phyloP scores from a whole-genome alignment of 2,329 filamentous ascomycete species.

The Fusarium decemcellulare region DNA sequence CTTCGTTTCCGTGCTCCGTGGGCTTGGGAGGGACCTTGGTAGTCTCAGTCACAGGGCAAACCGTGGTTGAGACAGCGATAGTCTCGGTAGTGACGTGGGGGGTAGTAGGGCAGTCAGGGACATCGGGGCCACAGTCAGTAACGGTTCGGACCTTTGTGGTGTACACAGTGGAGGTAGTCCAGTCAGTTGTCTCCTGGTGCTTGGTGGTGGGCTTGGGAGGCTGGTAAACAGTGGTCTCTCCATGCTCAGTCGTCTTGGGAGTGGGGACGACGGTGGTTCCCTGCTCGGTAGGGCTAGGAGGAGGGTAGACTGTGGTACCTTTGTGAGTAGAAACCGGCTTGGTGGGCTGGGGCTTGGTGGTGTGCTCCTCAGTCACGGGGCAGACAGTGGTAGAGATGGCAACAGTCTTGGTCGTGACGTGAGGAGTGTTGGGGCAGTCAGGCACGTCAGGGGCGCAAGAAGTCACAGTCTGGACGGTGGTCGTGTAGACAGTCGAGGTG shows the following conservation, averaged over 20 bases:
- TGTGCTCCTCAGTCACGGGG: slow-evolving; percentile 34
- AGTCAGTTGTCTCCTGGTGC: slow-evolving; percentile 31
- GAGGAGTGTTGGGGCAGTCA: slow-evolving; percentile 31
- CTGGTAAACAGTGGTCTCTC: background rate
- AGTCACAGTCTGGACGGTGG: slow-evolving; percentile 40
- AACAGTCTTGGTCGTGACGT: slow-evolving; percentile 41
- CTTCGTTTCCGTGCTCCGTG: background rate
- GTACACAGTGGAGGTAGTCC: slow-evolving; percentile 25
- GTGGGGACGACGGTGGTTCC: slow-evolving; percentile 27
- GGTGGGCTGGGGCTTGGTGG: slow-evolving; percentile 6
- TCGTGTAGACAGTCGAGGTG: slow-evolving; percentile 41
- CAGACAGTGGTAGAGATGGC: slow-evolving; percentile 42
- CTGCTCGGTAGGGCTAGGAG: slow-evolving; percentile 12
- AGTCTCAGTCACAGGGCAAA: slow-evolving; percentile 32
- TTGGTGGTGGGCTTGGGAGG: slow-evolving; percentile 31
- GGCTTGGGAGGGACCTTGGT: background rate
- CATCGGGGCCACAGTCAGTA: slow-evolving; percentile 28
- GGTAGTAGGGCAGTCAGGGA: slow-evolving; percentile 16
- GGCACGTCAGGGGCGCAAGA: slow-evolving; percentile 36
- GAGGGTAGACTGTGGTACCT: slow-evolving; percentile 9
- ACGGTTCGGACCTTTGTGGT: slow-evolving; percentile 31
- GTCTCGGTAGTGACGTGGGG: slow-evolving; percentile 35
- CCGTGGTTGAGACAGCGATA: slow-evolving; percentile 22
- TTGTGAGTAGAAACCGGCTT: background rate
- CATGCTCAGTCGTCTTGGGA: background rate